Percentiles rank a stretch among this genome's conserved stretches.
Evolutionary conservation across 495 filamentous ascomycete species (phyloP).

Genomic region (Penicillium waksmanii): DNA sequence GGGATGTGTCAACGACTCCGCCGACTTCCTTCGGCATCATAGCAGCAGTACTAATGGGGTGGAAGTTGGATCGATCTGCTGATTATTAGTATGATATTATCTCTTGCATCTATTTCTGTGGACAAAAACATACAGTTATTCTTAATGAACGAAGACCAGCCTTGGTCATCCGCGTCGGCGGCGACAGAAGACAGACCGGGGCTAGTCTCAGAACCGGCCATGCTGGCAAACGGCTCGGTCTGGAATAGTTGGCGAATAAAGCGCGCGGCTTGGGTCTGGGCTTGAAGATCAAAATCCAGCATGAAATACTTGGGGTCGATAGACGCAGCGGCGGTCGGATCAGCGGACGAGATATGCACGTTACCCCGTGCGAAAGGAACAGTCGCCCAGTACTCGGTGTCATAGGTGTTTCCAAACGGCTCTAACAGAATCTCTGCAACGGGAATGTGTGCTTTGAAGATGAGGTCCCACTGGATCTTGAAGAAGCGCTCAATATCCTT

Average conservation of each 20-base stretch:
- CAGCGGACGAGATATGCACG: constrained; percentile 54
- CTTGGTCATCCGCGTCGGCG: constrained; percentile 21
- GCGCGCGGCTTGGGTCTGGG: constrained; percentile 30
- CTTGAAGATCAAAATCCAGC: constrained; percentile 53
- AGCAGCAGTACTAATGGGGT: constrained; percentile 53
- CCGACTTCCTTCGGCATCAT: constrained; percentile 60
- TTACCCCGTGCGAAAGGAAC: constrained; percentile 58
- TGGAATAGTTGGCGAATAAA: constrained; percentile 34
- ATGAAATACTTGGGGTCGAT: constrained; percentile 61
- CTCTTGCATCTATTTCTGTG: not conserved
- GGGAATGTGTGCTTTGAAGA: constrained; percentile 43
- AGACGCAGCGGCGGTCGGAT: constrained; percentile 36
- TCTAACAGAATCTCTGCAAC: constrained; percentile 43
- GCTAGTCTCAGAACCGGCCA: constrained; percentile 22
- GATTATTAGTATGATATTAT: not conserved
- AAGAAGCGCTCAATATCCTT: constrained; percentile 25
- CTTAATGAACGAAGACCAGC: constrained; percentile 32
- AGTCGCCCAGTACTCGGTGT: constrained; percentile 47
- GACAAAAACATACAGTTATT: constrained; percentile 30
- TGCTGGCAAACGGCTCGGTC: constrained; percentile 24
- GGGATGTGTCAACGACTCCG: constrained; percentile 47
- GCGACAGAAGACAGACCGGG: constrained; percentile 25
- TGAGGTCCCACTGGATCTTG: constrained; percentile 29
- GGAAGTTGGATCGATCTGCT: constrained; percentile 42
- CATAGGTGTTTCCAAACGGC: constrained; percentile 26